phyloP scores from a whole-genome alignment of 306 rosid species.

The Lotus japonicus region DNA sequence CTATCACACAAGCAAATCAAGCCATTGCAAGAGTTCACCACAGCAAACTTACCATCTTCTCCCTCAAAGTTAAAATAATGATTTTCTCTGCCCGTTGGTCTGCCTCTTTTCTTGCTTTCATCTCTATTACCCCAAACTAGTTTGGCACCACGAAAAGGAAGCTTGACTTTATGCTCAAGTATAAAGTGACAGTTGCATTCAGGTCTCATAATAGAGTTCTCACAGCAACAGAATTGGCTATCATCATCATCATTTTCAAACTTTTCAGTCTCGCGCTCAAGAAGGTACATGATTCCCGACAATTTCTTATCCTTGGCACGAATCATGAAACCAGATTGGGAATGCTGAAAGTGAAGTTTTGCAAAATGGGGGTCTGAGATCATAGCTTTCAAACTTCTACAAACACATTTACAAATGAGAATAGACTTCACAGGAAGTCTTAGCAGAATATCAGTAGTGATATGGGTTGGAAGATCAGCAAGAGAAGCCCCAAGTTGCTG shows the following conservation, averaged over 20 bases:
- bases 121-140: neutral
- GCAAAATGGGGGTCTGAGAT: neutral
- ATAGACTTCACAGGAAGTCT: neutral
- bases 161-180: slow-evolving; percentile 21
- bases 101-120: too few relatives aligned
- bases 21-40: slow-evolving; percentile 27
- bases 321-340: neutral
- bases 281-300: slow-evolving; percentile 22
- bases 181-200: neutral
- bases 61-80: too few relatives aligned
- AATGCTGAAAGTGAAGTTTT: neutral
- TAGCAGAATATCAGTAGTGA: neutral
- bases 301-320: neutral
- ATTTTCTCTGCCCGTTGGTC: neutral
- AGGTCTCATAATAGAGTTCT: neutral
- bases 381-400: slow-evolving; percentile 9
- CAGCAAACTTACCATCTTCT: neutral
- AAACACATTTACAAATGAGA: slow-evolving; percentile 21
- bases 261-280: slow-evolving; percentile 10
- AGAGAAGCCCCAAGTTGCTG: neutral
- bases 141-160: slow-evolving; percentile 13
- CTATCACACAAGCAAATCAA: slow-evolving; percentile 22
- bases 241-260: neutral
- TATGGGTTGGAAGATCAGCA: neutral
- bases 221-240: neutral